Conservation (phyloP, 768 basidiomycete genomes). For the Amanita muscaria region DNA sequence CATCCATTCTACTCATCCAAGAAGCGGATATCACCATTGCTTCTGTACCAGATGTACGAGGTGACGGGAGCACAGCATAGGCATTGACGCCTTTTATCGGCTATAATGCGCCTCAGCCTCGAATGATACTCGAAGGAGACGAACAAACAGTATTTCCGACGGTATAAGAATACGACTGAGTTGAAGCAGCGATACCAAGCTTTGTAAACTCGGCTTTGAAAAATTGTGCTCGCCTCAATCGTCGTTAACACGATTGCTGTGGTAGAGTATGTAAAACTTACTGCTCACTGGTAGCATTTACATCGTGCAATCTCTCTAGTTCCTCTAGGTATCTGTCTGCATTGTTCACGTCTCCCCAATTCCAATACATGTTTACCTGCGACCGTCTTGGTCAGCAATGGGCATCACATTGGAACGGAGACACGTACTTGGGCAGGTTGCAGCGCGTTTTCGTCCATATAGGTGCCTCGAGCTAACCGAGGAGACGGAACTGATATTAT, state of each 20-base stretch:
- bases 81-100: slow-evolving; percentile 61
- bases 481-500: slow-evolving; percentile 67
- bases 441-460: slow-evolving; percentile 93
- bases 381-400: not conserved
- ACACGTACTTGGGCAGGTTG: slow-evolving; percentile 76
- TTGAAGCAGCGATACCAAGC: slow-evolving; percentile 63
- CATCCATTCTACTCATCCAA: slow-evolving; percentile 66
- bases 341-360: slow-evolving; percentile 81
- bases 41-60: slow-evolving; percentile 89
- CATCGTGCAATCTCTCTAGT: slow-evolving; percentile 52
- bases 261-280: slow-evolving; percentile 30
- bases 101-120: slow-evolving; percentile 24
- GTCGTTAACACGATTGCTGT: not conserved
- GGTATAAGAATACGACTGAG: slow-evolving; percentile 57
- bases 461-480: slow-evolving; percentile 55
- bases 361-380: slow-evolving; percentile 90
- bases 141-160: slow-evolving; percentile 43
- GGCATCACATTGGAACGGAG: not conserved
- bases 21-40: slow-evolving; percentile 89
- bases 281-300: slow-evolving; percentile 64
- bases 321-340: slow-evolving; percentile 77
- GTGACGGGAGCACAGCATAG: slow-evolving; percentile 75
- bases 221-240: slow-evolving; percentile 53
- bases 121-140: not conserved
- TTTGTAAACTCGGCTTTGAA: slow-evolving; percentile 59